Evolutionary conservation across 2,329 filamentous ascomycete genomes (phyloP).

Genomic region (Trichoderma brevicompactum): DNA sequence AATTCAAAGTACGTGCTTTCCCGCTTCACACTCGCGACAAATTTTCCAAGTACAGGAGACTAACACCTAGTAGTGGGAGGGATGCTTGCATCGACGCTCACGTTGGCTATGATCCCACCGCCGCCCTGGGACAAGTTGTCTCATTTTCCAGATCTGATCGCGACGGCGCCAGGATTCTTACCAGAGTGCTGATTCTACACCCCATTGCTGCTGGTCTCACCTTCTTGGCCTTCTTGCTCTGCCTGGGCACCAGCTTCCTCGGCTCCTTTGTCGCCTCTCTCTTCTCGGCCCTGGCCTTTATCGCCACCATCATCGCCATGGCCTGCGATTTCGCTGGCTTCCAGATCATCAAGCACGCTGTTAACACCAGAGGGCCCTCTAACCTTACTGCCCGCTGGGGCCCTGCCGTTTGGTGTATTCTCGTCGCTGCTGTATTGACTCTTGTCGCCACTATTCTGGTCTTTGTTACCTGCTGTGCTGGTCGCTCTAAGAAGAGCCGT

Average conservation of each 20-base stretch:
- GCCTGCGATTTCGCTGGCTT: conserved; percentile 64
- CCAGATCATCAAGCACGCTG: conserved; percentile 55
- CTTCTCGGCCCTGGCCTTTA: conserved; percentile 55
- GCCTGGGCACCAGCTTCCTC: conserved; percentile 55
- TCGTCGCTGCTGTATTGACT: conserved; percentile 59
- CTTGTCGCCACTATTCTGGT: conserved; percentile 61
- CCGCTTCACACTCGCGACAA: not conserved
- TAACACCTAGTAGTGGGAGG: conserved; percentile 36
- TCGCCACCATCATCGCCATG: conserved; percentile 55
- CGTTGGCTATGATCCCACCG: conserved; percentile 61
- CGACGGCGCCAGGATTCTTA: conserved; percentile 54
- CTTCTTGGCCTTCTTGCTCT: conserved; percentile 63
- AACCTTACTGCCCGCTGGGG: conserved; percentile 55
- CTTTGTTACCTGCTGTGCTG: conserved; percentile 65
- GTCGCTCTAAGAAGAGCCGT: conserved; percentile 46
- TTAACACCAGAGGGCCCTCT: conserved; percentile 54
- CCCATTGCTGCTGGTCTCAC: conserved; percentile 61
- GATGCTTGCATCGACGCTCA: conserved; percentile 53
- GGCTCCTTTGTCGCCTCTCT: conserved; percentile 58
- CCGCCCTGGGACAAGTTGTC: conserved; percentile 47
- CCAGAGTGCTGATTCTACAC: conserved; percentile 65
- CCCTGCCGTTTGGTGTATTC: conserved; percentile 61
- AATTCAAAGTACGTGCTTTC: conserved; percentile 33
- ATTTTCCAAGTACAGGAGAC: not conserved
- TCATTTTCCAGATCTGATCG: conserved; percentile 49